Base-by-base conservation (phyloP, 2,329 filamentous ascomycete genomes). In the Pyricularia pennisetigena region DNA sequence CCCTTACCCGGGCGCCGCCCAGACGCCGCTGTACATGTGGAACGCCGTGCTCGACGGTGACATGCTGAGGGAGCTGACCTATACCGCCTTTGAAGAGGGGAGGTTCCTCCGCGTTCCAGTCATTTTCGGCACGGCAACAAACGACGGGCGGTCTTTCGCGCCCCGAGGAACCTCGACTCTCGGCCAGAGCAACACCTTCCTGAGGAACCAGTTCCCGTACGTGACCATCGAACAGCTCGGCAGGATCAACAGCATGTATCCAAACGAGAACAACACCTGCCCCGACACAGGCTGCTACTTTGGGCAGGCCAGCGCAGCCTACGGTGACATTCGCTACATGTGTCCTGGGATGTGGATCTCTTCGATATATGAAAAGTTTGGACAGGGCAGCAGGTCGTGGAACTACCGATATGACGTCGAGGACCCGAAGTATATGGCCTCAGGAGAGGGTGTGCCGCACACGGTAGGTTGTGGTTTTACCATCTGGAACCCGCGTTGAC, bases 401-500 rank as follows among this genome's bases (percentile, higher is more conserved):
- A 88, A 87, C 73, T 94, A 93, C 74, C 85, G 85, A 64, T 92
- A 88, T 78, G 84, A 89, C 68, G 90, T 92, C 2, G 78, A 86
- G 64, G 89, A 92, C 70, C 82, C 85, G 0, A 72, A 72, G 0
- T 79, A 86, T 64, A 77, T 85, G 20, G 79, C 78, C 0, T 73
- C 77, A 2, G 90, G 90, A 1, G 73, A 82, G 0, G 90, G 90
- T 0, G 88, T 90, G 0, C 82, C 84, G 4, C 90, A 94, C 72
- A 62, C 59, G 14, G 59, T 28, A 62, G 12, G 59, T 28, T 28
- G 59, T 28, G 29, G 12, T 26, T 28, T 28, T 5, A 20, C 41
- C 20, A 12, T 35, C 9, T 16, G 12, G 12, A 41, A 41, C 32
- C 32, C 6, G 32, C 12, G 1, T 41, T 41, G 32, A 41, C 12